Evolutionary conservation across 139 green algal species (phyloP).

Genomic region (Parachlorella kessleri): DNA sequence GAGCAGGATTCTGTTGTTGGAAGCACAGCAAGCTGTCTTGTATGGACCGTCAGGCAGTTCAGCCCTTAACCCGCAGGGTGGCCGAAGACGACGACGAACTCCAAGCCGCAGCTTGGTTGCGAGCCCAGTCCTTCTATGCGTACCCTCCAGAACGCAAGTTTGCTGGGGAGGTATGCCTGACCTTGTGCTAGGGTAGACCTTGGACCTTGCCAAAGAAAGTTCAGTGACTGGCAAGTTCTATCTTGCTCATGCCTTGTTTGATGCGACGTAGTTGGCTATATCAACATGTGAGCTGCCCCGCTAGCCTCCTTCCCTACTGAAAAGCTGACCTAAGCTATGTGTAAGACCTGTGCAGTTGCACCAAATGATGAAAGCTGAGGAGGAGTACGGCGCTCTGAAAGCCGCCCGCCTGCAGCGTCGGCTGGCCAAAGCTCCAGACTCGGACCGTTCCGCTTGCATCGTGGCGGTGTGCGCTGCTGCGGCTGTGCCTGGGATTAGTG

Average conservation of each 20-base stretch:
- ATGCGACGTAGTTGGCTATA: too few species aligned
- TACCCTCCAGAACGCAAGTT: conserved; percentile 59
- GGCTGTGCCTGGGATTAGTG: background rate
- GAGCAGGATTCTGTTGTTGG: too few species aligned
- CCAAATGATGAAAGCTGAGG: conserved; percentile 48
- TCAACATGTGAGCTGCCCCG: too few species aligned
- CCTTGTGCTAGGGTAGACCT: too few species aligned
- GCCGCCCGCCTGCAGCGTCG: conserved; percentile 14
- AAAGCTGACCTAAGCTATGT: too few species aligned
- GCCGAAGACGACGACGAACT: conserved; percentile 47
- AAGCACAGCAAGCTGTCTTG: too few species aligned
- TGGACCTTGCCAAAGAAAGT: too few species aligned
- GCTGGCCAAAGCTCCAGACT: background rate
- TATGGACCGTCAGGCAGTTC: too few species aligned
- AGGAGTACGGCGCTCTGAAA: conserved; percentile 47
- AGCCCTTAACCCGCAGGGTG: too few species aligned
- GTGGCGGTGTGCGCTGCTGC: conserved; percentile 16
- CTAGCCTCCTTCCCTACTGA: too few species aligned
- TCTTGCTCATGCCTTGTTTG: too few species aligned
- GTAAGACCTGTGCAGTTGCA: conserved; percentile 55
- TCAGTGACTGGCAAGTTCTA: too few species aligned
- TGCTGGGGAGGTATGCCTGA: conserved; percentile 44
- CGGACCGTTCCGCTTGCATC: conserved; percentile 15
- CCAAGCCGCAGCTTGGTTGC: conserved; percentile 33
- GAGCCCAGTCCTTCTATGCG: conserved; percentile 53